phyloP scores from a whole-genome alignment of 148 eudicot species.

The Vaccinium myrtillus region DNA sequence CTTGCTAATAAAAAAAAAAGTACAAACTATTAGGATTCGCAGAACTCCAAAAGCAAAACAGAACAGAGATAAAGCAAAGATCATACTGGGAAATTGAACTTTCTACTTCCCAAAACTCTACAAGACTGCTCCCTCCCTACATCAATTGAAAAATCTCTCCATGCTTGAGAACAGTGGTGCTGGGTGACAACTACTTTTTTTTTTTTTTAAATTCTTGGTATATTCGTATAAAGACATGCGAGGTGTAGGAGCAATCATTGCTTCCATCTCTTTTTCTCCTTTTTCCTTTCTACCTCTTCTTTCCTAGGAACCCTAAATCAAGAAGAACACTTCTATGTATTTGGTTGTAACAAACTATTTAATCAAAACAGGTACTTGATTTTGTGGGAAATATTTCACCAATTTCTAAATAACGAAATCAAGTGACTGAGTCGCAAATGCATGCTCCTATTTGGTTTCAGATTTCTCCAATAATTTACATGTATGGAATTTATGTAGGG shows the following conservation, averaged over 20 bases:
- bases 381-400: neutral
- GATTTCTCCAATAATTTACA: neutral
- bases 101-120: neutral
- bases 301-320: neutral
- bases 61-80: neutral
- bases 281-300: neutral
- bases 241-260: neutral
- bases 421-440: neutral
- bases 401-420: neutral
- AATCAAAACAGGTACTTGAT: neutral
- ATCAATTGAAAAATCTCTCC: neutral
- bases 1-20: conserved; percentile 52
- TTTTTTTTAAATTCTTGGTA: neutral
- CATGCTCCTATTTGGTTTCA: neutral
- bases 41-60: neutral
- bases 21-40: neutral
- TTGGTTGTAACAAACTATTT: neutral
- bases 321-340: neutral
- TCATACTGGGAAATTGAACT: neutral
- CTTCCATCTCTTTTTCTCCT: neutral
- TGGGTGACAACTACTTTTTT: no score
- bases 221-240: neutral
- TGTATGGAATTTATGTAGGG: neutral
- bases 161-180: neutral
- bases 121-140: neutral